phyloP scores from a whole-genome alignment of 345 rosid species.

The Eucalyptus cloeziana region DNA sequence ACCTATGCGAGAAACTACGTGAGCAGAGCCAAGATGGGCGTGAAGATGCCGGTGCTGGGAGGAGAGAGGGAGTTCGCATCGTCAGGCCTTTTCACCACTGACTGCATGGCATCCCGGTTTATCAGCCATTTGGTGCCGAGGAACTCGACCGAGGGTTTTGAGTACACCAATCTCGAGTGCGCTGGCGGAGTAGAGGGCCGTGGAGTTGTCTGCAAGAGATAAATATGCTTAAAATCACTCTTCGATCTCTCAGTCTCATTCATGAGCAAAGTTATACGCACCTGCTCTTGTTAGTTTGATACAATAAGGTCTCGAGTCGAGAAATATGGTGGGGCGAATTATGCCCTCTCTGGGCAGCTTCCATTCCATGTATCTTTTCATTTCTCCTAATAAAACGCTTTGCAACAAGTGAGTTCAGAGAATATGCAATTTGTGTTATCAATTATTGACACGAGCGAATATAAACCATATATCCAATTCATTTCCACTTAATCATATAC shows the following conservation, averaged over 20 bases:
- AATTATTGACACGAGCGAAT: not conserved
- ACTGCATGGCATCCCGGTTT: constrained; percentile 20
- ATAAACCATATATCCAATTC: not conserved
- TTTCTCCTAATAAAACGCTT: not conserved
- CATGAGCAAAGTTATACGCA: not conserved
- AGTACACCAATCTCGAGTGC: not conserved
- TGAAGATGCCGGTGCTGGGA: constrained; percentile 54
- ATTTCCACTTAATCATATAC: not conserved
- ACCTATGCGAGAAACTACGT: constrained; percentile 40
- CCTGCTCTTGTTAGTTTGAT: not conserved
- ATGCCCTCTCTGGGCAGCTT: not conserved
- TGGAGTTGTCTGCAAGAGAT: constrained; percentile 18
- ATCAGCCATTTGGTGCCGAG: not conserved
- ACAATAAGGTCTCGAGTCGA: not conserved
- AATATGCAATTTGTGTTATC: not conserved
- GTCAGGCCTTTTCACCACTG: constrained; percentile 35
- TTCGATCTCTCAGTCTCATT: not conserved
- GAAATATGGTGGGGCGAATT: not conserved
- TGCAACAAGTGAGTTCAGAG: not conserved
- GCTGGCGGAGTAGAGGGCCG: not conserved
- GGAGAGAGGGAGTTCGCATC: constrained; percentile 40
- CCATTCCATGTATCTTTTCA: not conserved
- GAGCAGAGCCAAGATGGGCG: constrained; percentile 47
- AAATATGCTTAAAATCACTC: not conserved
- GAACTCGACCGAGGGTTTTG: not conserved